Base-by-base conservation (phyloP, 176 grass and related monocot species). In the Luzula sylvatica region DNA sequence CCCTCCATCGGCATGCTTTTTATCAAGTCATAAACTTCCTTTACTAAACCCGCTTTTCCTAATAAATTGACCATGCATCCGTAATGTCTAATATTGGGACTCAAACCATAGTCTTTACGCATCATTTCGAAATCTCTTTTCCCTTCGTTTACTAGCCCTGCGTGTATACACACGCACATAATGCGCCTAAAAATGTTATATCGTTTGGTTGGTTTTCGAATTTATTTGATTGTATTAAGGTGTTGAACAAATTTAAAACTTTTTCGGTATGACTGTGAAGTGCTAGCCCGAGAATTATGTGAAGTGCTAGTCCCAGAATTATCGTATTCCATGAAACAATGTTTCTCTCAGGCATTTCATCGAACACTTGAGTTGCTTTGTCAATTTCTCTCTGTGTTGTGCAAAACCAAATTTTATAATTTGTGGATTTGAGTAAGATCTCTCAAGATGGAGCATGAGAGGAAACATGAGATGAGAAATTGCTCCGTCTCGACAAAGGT, bases 31-130 rank as follows among this genome's bases (percentile, higher is more conserved):
- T 61, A 54, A 17, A 82, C 78, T 58, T 79, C 63, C 1, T 38
- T 26, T 73, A 83, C 58, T 2, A 8, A 60, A 15, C 71, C 60
- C 38, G 71, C 30, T 5, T 66, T 75, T 61, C 82, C 73, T 17
- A 94, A 62, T 72, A 74, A 79, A 61, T 94, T 72, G 11, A 83
- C 65, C 57, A 87, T 80, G 66, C 87, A 94, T 13, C 82, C 77
- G 12, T 78, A 86, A 43, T 94, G 87, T 11, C 67, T 70, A 55
- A 80, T 74, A 26, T 53, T 70, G 19, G 72, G 82, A 21, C 42
- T 45, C 40, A 94, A 73, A 46, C 82, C 64, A 56, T 94, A 76
- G 56, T 58, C 43, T 21, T 17, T 43, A 20, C 57, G 55, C 78
- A 94, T 94, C 23, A 58, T 66, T 47, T 71, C 54, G 35, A 94